These are phyloP conservation scores for Leccinum disarticulatum DNA, from an alignment of 768 basidiomycete genomes.

Conservation along the genomic window DNA sequence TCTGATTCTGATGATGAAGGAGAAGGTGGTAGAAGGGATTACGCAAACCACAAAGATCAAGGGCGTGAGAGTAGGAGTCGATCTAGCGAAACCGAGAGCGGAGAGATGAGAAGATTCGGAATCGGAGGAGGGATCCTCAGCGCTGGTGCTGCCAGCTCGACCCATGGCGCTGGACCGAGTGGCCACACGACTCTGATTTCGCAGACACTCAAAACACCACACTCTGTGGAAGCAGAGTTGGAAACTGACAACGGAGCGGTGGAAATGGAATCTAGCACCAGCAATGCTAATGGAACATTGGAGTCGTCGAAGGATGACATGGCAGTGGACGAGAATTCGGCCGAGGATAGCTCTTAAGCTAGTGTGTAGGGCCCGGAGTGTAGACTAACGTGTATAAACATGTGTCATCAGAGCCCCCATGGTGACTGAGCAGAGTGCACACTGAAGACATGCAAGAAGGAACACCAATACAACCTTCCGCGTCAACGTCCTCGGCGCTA, in stretches of 20 bases:
- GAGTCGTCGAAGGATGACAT: slow-evolving; percentile 27
- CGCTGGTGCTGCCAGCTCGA: slow-evolving; percentile 51
- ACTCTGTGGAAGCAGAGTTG: slow-evolving; percentile 37
- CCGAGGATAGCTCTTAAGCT: slow-evolving; percentile 7
- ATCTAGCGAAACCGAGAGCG: slow-evolving; percentile 44
- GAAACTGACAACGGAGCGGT: slow-evolving; percentile 19
- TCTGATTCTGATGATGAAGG: slow-evolving; percentile 99
- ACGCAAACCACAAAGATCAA: slow-evolving; percentile 54
- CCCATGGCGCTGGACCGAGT: slow-evolving; percentile 77
- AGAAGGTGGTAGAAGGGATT: slow-evolving; percentile 78
- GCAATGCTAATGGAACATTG: slow-evolving; percentile 14
- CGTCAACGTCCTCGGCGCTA: slow-evolving; percentile 28
- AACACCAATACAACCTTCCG: slow-evolving; percentile 3
- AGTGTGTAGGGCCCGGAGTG: background rate
- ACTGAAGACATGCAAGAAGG: slow-evolving; percentile 7
- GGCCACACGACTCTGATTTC: slow-evolving; percentile 52
- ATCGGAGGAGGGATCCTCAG: slow-evolving; percentile 72
- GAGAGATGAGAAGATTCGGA: slow-evolving; percentile 54
- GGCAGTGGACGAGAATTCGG: slow-evolving; percentile 23
- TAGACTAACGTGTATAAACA: slow-evolving; percentile 11
- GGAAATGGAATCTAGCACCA: slow-evolving; percentile 14
- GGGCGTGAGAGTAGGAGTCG: slow-evolving; percentile 43
- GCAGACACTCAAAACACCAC: slow-evolving; percentile 26
- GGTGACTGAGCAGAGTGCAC: background rate
- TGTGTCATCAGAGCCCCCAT: slow-evolving; percentile 14